phyloP scores from a whole-genome alignment of 768 basidiomycete genomes.

The Dacryopinax spathularia region DNA sequence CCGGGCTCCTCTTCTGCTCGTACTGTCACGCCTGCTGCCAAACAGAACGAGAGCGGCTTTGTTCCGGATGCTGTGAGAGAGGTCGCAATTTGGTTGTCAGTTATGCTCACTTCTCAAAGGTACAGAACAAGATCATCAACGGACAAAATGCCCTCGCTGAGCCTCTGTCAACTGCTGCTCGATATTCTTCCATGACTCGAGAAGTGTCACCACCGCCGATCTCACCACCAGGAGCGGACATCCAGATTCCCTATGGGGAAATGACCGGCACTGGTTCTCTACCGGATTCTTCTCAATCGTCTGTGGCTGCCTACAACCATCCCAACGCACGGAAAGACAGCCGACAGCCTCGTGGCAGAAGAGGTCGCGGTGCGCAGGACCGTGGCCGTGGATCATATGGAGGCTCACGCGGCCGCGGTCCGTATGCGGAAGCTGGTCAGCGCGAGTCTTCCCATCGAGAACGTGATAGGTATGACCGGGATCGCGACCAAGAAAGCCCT shows the following conservation, averaged over 20 bases:
- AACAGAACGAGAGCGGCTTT: background rate
- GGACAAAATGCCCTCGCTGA: too few relatives aligned
- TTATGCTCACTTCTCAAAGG: too few relatives aligned
- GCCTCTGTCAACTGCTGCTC: too few relatives aligned
- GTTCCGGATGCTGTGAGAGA: too few relatives aligned
- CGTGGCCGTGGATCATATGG: background rate
- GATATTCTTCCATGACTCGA: too few relatives aligned
- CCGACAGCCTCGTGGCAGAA: background rate
- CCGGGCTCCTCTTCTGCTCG: background rate
- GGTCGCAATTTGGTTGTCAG: too few relatives aligned
- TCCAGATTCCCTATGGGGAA: too few relatives aligned
- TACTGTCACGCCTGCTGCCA: background rate
- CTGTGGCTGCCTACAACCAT: background rate
- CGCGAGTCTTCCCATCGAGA: background rate
- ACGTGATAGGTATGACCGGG: background rate
- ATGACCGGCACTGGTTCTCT: too few relatives aligned
- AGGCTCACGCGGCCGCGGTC: background rate
- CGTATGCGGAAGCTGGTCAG: background rate
- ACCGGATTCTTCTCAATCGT: background rate
- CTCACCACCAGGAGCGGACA: too few relatives aligned
- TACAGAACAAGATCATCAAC: too few relatives aligned
- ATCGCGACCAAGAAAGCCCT: background rate
- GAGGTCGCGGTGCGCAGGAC: background rate
- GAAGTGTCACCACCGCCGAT: too few relatives aligned
- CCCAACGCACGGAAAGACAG: background rate